These are phyloP conservation scores for Aspergillus cavernicola DNA, from an alignment of 495 filamentous ascomycete species.

Conservation along the genomic window DNA sequence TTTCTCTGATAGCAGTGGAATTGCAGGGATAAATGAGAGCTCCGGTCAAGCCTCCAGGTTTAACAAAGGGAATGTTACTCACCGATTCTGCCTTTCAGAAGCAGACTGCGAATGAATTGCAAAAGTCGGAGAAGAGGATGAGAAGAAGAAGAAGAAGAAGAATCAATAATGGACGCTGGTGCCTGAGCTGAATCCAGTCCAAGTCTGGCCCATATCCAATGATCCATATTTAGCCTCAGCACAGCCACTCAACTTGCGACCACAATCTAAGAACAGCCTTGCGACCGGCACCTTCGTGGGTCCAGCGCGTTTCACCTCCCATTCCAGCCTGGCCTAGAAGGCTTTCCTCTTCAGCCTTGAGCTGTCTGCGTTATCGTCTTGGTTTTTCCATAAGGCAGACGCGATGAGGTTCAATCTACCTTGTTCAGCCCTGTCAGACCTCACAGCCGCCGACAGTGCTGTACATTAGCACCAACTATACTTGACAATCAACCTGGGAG, in stretches of 20 bases:
- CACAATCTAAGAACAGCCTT: background rate
- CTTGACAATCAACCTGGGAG: too few relatives aligned
- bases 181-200: slow-evolving; percentile 3
- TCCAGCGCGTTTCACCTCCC: slow-evolving; percentile 1
- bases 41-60: background rate
- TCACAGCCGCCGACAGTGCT: too few relatives aligned
- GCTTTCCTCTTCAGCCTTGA: background rate
- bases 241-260: slow-evolving; percentile 6
- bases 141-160: background rate
- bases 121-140: background rate
- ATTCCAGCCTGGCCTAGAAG: background rate
- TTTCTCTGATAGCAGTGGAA: too few relatives aligned
- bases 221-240: slow-evolving; percentile 2
- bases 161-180: background rate
- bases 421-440: background rate
- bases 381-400: background rate
- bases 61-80: background rate
- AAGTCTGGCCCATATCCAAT: slow-evolving; percentile 3
- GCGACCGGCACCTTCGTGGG: background rate
- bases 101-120: background rate
- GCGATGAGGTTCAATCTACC: background rate
- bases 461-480: too few relatives aligned
- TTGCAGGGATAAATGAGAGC: background rate
- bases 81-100: slow-evolving; percentile 6
- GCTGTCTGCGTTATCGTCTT: background rate